Percentiles rank a stretch among this genome's conserved stretches.
Evolutionary conservation across 2,329 filamentous ascomycete genomes (phyloP).

Genomic region (Pezicula neosporulosa): DNA sequence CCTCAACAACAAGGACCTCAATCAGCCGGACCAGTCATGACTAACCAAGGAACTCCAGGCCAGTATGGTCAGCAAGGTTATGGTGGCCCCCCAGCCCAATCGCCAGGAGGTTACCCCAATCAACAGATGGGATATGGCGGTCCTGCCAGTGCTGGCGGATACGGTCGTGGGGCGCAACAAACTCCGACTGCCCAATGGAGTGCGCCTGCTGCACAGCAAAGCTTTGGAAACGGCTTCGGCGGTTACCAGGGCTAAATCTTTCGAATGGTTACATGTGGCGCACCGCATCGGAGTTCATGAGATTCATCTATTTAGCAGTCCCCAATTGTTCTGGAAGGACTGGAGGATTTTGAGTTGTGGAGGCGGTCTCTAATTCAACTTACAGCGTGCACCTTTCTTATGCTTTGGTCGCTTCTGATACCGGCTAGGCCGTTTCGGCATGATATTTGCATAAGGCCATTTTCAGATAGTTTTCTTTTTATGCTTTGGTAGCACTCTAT

Average conservation of each 20-base stretch:
- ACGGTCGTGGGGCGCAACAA: slow-evolving; percentile 67
- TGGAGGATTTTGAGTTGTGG: slow-evolving; percentile 20
- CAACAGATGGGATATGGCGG: slow-evolving; percentile 71
- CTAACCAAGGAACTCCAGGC: slow-evolving; percentile 35
- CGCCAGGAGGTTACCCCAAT: slow-evolving; percentile 59
- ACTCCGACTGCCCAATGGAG: slow-evolving; percentile 32
- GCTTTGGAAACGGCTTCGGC: slow-evolving; percentile 59
- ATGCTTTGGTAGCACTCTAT: slow-evolving; percentile 21
- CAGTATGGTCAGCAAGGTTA: slow-evolving; percentile 65
- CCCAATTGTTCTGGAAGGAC: slow-evolving; percentile 7
- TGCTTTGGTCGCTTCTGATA: slow-evolving; percentile 14
- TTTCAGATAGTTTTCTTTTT: slow-evolving; percentile 25
- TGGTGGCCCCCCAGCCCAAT: slow-evolving; percentile 57
- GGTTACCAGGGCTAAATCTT: slow-evolving; percentile 54
- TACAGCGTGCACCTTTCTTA: slow-evolving; percentile 18
- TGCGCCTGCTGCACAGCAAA: slow-evolving; percentile 52
- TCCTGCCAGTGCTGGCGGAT: slow-evolving; percentile 76
- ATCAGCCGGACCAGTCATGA: slow-evolving; percentile 30
- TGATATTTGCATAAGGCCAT: slow-evolving; percentile 27
- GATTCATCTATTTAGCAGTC: slow-evolving; percentile 12
- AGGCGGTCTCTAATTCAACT: slow-evolving; percentile 16
- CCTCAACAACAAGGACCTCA: slow-evolving; percentile 31
- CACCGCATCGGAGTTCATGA: slow-evolving; percentile 5
- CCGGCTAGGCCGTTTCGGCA: slow-evolving; percentile 21
- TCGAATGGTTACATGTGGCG: slow-evolving; percentile 2